phyloP scores from a whole-genome alignment of 192 early-diverging fungal species.

The Gonapodya prolifera region DNA sequence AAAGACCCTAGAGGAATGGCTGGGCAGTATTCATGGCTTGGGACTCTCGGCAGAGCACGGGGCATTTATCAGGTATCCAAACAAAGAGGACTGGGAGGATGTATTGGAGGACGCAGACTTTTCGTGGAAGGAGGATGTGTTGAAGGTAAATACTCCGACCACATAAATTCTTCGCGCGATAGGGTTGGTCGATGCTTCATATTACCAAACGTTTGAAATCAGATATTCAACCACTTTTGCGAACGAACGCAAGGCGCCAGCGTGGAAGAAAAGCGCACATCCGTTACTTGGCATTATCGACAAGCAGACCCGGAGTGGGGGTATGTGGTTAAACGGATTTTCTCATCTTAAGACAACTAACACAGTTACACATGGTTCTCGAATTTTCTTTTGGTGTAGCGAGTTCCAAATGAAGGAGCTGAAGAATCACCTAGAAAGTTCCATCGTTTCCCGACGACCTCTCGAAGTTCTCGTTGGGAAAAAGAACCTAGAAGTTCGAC shows the following conservation, averaged over 20 bases:
- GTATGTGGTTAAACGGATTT: slow-evolving; percentile 10
- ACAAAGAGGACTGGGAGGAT: slow-evolving; percentile 59
- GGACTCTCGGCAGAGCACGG: slow-evolving; percentile 93
- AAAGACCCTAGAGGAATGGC: slow-evolving; percentile 65
- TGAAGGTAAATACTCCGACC: no score
- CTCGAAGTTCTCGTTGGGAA: slow-evolving; percentile 92
- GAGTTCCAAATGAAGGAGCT: slow-evolving; percentile 96
- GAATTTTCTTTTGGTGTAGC: slow-evolving; percentile 11
- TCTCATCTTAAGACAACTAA: no score
- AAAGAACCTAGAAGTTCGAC: slow-evolving; percentile 72
- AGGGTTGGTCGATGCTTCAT: no score
- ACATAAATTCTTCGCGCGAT: no score
- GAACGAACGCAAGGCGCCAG: slow-evolving; percentile 90
- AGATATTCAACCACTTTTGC: slow-evolving; percentile 89
- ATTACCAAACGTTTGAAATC: no score
- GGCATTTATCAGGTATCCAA: slow-evolving; percentile 76
- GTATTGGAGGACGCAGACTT: slow-evolving; percentile 61
- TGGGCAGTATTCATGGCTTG: slow-evolving; percentile 62
- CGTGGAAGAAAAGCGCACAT: slow-evolving; percentile 83
- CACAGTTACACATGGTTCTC: neutral
- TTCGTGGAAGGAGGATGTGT: slow-evolving; percentile 87
- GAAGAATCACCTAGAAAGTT: slow-evolving; percentile 86
- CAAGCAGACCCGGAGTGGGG: slow-evolving; percentile 91
- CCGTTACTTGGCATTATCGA: slow-evolving; percentile 97
- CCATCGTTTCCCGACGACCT: slow-evolving; percentile 82